Percentiles rank a stretch among this genome's conserved stretches.
Conservation (phyloP, 345 rosid species). For the Mercurialis annua region DNA sequence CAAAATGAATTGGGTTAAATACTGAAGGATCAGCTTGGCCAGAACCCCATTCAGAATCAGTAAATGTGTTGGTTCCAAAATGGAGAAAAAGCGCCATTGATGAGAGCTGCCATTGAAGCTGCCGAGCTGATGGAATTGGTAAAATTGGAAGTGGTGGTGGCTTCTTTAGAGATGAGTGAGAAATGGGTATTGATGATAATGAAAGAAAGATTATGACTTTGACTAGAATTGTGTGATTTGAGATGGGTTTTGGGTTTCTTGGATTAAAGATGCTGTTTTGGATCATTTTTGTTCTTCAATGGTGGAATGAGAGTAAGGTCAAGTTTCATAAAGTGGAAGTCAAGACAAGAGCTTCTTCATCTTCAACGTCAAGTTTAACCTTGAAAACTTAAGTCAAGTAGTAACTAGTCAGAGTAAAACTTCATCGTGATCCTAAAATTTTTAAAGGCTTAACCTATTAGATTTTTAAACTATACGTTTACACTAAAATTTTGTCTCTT, state of each 20-base stretch:
- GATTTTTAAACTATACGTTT: no score
- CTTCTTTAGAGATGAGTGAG: slow-evolving; percentile 28
- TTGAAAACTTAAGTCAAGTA: no score
- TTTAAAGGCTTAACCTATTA: no score
- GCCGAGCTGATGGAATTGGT: slow-evolving; percentile 68
- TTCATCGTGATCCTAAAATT: no score
- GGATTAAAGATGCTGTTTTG: background rate
- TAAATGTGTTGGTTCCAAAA: slow-evolving; percentile 88
- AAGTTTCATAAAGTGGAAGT: background rate
- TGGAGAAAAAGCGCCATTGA: slow-evolving; percentile 77
- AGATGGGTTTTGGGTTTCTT: slow-evolving; percentile 7
- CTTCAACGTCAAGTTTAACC: no score
- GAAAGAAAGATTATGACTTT: slow-evolving; percentile 11
- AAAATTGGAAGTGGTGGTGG: slow-evolving; percentile 81
- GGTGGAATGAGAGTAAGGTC: background rate
- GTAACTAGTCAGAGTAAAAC: no score
- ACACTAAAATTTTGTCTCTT: no score
- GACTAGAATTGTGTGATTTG: background rate
- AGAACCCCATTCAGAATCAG: slow-evolving; percentile 83
- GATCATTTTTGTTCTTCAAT: slow-evolving; percentile 9
- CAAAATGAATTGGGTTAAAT: slow-evolving; percentile 60
- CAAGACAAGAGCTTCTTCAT: no score
- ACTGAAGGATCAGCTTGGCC: slow-evolving; percentile 64
- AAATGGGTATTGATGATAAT: slow-evolving; percentile 16
- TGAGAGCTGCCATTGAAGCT: slow-evolving; percentile 82